Conservation (phyloP, 2,329 filamentous ascomycete species). For the Thielaviopsis ethacetica region DNA sequence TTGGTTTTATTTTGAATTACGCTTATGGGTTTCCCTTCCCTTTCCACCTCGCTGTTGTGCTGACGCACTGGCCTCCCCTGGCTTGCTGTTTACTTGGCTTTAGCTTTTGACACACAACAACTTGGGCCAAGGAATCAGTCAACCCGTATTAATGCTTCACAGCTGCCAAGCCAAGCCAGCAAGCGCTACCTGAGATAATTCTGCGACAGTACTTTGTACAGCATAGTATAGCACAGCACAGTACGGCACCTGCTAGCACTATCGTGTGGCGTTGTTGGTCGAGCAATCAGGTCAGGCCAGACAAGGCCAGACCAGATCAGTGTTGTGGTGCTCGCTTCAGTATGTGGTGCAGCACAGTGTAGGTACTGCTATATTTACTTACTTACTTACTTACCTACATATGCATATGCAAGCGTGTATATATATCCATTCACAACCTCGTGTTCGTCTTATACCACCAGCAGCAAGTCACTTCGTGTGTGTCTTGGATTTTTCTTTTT, state of each 20-base stretch:
- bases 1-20: neutral
- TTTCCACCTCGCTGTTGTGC: neutral
- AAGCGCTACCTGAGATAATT: too few species aligned
- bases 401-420: neutral
- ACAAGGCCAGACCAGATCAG: too few species aligned
- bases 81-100: neutral
- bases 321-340: neutral
- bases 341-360: neutral
- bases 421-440: neutral
- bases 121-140: too few species aligned
- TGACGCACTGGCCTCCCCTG: neutral
- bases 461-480: neutral
- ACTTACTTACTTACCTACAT: neutral
- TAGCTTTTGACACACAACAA: neutral
- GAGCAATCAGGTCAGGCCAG: too few species aligned
- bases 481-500: neutral
- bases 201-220: too few species aligned
- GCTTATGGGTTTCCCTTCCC: neutral
- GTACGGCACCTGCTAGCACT: too few species aligned
- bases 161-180: too few species aligned
- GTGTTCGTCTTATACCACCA: neutral
- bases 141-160: too few species aligned
- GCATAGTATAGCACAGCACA: too few species aligned
- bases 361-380: neutral
- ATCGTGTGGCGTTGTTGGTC: too few species aligned